Percentiles rank a stretch among this genome's conserved stretches.
Evolutionary conservation across 148 eudicot species (phyloP).

Genomic region (Silene conica): DNA sequence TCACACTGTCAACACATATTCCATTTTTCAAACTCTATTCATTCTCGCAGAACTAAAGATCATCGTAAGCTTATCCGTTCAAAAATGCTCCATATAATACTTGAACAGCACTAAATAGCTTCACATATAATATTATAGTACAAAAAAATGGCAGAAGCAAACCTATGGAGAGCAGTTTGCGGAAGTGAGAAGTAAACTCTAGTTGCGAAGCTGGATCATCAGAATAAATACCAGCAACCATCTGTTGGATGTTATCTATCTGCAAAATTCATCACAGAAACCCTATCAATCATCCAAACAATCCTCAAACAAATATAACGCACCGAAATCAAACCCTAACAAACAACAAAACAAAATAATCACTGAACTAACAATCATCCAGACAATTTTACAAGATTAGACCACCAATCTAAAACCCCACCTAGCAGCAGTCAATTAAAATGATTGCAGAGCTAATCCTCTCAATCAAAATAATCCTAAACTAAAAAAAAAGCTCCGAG

Average conservation of each 20-base stretch:
- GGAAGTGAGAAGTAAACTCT: constrained; percentile 75
- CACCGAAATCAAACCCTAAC: neutral
- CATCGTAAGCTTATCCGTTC: neutral
- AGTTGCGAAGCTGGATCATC: constrained; percentile 54
- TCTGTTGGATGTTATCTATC: constrained; percentile 66
- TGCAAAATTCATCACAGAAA: constrained; percentile 26
- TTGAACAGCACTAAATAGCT: neutral
- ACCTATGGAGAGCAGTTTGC: constrained; percentile 92
- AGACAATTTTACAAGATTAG: no score
- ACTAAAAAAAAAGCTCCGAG: no score
- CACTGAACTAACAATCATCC: neutral
- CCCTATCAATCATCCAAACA: constrained; percentile 4
- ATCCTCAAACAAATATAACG: neutral
- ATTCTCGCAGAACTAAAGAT: no score
- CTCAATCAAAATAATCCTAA: no score
- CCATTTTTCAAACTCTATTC: no score
- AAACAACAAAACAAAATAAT: no score
- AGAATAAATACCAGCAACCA: constrained; percentile 72
- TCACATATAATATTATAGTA: neutral
- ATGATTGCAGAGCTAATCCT: no score
- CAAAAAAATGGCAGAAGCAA: neutral
- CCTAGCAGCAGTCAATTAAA: no score
- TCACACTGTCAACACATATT: no score
- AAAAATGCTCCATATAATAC: neutral
- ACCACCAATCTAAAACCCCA: no score